Base-by-base conservation (phyloP, 768 basidiomycete species). In the Trametes punicea region DNA sequence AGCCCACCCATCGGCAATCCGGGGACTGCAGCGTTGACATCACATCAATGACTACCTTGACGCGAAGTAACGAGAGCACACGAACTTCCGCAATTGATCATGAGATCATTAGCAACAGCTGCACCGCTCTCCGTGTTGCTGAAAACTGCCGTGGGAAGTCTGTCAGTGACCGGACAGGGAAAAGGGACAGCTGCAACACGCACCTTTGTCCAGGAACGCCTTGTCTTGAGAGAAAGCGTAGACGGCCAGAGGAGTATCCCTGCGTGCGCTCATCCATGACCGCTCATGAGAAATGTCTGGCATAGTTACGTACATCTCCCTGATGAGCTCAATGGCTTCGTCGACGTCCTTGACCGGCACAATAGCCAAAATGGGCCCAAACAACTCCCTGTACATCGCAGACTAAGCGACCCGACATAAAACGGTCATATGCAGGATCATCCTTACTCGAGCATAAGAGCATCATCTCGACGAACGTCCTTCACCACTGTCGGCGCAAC, bases 281-380 rank as follows among this genome's bases (percentile, higher is more conserved):
- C n/a, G n/a, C n/a, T n/a, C n/a, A n/a, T n/a, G n/a, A n/a, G n/a
- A n/a, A n/a, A n/a, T n/a, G n/a, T n/a, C n/a, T n/a, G n/a, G n/a
- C n/a, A n/a, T n/a, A n/a, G n/a, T n/a, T n/a, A 71, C 75, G 16
- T 46, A 83, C 87, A 74, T 76, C 16, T 69, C 67, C 62, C 86
- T 87, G 52, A 93, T 78, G 55, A 82, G 84, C 8, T 80, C 77
- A 55, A 93, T 83, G 2, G 85, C 92, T 31, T 82, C 84, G 38
- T 92, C 88, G 6, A 88, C 46, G 52, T 78, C 67, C 8, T 85
- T 79, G 20, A 93, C 83, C 0, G 85, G 79, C 1, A 94, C 72
- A 38, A 95, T 75, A 2, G 89, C 84, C 26, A 95, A 72, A 10
- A 95, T 59, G 6, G 93, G 91, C 0, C 91, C 93, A 62, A 95